These are phyloP conservation scores for Cunninghamia lanceolata DNA, from an alignment of 75 land plant species.

Conservation along the genomic window DNA sequence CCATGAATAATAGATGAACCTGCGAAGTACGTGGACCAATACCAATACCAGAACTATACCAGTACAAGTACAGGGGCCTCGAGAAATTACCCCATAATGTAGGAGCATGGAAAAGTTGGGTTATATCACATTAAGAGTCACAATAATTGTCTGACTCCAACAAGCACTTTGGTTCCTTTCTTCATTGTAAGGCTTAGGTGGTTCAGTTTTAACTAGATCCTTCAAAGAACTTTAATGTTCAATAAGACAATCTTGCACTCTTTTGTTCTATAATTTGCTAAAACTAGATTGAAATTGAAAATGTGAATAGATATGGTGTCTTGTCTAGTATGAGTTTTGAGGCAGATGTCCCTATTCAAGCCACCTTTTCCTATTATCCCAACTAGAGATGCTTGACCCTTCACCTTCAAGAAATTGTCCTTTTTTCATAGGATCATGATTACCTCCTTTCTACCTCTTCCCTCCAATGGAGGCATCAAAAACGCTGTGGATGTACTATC, in stretches of 20 bases:
- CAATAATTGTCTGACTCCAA: background rate
- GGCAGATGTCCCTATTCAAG: background rate
- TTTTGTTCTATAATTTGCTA: background rate
- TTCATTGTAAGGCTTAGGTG: background rate
- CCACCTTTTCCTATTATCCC: background rate
- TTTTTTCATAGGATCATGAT: background rate
- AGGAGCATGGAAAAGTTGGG: background rate
- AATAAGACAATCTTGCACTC: background rate
- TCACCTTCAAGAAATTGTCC: background rate
- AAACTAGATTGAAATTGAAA: background rate
- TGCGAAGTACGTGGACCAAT: background rate
- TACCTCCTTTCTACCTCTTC: background rate
- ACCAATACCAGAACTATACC: background rate
- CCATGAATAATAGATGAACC: background rate
- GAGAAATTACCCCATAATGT: background rate
- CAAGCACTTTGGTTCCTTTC: slow-evolving; percentile 1
- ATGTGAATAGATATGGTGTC: background rate
- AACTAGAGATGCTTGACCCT: background rate
- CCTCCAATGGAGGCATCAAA: background rate
- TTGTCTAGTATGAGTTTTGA: background rate
- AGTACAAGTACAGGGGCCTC: background rate
- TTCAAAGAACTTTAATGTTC: background rate
- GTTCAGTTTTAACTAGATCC: background rate
- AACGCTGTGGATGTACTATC: too few species aligned
- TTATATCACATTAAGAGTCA: background rate